Base-by-base conservation (phyloP, 495 filamentous ascomycete species). In the Neurospora sp. region DNA sequence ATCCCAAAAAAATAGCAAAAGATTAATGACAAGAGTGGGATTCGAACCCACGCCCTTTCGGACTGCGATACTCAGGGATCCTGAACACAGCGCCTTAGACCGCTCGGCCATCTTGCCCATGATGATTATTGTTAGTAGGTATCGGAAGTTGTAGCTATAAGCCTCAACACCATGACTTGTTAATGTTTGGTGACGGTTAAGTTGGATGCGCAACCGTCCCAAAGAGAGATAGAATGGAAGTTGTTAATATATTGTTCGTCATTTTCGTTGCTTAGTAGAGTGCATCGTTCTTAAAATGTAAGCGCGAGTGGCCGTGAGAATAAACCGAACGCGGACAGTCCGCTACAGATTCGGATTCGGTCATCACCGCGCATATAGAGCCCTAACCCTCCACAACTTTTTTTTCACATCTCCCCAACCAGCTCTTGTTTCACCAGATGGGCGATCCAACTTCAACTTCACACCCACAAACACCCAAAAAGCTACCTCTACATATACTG, bases 41-140 rank as follows among this genome's bases (percentile, higher is more conserved):
- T 79, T 79, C 78, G 78, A 79, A 78, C 78, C 78, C 78, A 79
- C 78, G 78, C 78, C 77, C 77, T 79, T 79, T 79, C 77, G 77
- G 77, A 79, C 76, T 61, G 53, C 53, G 53, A 61, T 61, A 27
- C 27, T 61, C 22, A 61, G 22, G 6, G 2, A 61, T 27, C 53
- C 53, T 61, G 53, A 61, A 61, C 53, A 61, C 53, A 65, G 53
- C 53, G 53, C 53, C 53, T 65, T 65, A 65, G 53, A 65, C 53
- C 53, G 53, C 53, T 65, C 53, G 53, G 53, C 53, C 53, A 65
- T 65, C 53, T 65, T 65, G 53, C 53, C 53, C 8, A 3, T 4
- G 5, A 35, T 1, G 1, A 35, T 65, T 65, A 35, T 65, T 65
- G 14, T 35, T 35, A 65, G 14, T 65, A 0, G 1, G 0, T 12